phyloP scores from a whole-genome alignment of 179 eudicot genomes.

The Silene coronaria region DNA sequence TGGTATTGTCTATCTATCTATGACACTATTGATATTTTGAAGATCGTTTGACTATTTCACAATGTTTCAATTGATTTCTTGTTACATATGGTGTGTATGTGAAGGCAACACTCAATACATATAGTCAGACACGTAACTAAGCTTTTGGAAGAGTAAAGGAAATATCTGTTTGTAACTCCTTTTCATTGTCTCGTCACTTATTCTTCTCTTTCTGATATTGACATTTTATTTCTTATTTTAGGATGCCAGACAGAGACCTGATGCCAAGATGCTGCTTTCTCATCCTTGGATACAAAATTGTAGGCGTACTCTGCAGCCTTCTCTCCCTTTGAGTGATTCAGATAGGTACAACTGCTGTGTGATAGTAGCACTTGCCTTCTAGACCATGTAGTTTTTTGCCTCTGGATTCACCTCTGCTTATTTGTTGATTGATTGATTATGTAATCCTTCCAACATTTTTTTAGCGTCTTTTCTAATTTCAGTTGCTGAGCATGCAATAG shows the following conservation, averaged over 20 bases:
- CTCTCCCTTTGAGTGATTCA: conserved; percentile 69
- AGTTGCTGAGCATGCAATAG: not conserved
- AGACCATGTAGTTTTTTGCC: not conserved
- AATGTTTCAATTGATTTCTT: not conserved
- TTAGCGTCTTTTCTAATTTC: not conserved
- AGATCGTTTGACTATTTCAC: not conserved
- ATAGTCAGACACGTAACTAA: not conserved
- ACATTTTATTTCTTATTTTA: conserved; percentile 35
- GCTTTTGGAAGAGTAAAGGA: not conserved
- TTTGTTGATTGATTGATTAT: not conserved
- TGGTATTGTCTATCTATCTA: not conserved
- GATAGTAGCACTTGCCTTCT: not conserved
- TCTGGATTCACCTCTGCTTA: conserved; percentile 4
- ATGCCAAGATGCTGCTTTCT: conserved; percentile 89
- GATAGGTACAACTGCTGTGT: conserved; percentile 46
- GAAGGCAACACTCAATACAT: not conserved
- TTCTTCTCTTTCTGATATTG: conserved; percentile 19
- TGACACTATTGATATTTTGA: not conserved
- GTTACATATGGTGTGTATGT: not conserved
- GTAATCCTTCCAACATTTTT: not conserved
- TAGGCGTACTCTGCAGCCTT: conserved; percentile 84
- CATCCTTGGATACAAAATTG: conserved; percentile 96
- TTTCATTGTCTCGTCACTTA: not conserved
- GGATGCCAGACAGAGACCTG: conserved; percentile 99
- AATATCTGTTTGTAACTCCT: not conserved